Evolutionary conservation across 2,329 filamentous ascomycete species (phyloP).

Genomic region (Fusarium ramigenum): DNA sequence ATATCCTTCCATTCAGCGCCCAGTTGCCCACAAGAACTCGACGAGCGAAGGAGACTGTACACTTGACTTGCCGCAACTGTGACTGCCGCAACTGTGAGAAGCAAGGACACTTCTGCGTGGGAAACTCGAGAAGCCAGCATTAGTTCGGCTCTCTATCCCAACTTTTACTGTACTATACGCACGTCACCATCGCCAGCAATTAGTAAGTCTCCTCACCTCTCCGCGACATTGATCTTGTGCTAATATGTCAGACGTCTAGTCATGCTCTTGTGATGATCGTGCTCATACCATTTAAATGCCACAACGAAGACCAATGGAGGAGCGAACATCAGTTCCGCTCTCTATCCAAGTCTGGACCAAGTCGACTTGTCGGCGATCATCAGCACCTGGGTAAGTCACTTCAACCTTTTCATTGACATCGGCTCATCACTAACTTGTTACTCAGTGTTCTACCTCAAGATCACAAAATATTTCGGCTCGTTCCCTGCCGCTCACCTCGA

Average conservation of each 20-base stretch:
- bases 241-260: not conserved
- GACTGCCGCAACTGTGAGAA: constrained; percentile 73
- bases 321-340: not conserved
- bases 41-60: no score
- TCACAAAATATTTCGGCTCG: not conserved
- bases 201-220: not conserved
- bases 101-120: constrained; percentile 69
- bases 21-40: no score
- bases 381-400: not conserved
- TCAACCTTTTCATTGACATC: no score
- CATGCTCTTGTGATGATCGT: not conserved
- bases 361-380: not conserved
- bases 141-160: constrained; percentile 59
- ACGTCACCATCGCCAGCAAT: no score
- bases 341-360: not conserved
- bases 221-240: no score
- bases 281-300: not conserved
- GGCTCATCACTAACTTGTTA: not conserved
- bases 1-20: no score
- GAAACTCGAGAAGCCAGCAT: constrained; percentile 75
- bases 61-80: constrained; percentile 45
- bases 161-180: constrained; percentile 22
- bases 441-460: not conserved
- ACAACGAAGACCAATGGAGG: no score
- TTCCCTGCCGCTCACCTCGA: not conserved